phyloP scores from a whole-genome alignment of 768 basidiomycete genomes.

The Boletus patriciae region DNA sequence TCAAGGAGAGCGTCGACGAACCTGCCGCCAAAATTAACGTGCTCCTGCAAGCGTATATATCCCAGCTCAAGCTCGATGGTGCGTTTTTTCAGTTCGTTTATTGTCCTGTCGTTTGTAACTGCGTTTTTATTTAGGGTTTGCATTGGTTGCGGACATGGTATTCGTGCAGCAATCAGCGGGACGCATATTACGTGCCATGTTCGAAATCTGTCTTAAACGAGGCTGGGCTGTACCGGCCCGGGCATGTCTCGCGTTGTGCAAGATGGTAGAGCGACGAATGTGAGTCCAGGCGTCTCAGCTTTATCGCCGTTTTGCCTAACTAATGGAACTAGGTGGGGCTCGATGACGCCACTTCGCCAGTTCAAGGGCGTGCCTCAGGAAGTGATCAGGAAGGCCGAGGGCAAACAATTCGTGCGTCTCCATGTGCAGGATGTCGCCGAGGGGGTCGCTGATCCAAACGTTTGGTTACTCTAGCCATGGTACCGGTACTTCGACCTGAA shows the following conservation, averaged over 20 bases:
- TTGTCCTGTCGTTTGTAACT: background rate
- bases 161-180: constrained; percentile 98
- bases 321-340: constrained; percentile 73
- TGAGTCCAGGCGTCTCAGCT: constrained; percentile 33
- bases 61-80: constrained; percentile 88
- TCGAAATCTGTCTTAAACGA: constrained; percentile 95
- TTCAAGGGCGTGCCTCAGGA: constrained; percentile 90
- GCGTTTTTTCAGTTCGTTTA: constrained; percentile 2
- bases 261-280: constrained; percentile 92
- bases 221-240: constrained; percentile 97
- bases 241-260: constrained; percentile 89
- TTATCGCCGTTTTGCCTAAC: background rate
- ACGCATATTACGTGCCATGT: constrained; percentile 93
- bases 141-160: constrained; percentile 89
- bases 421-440: background rate
- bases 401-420: constrained; percentile 88
- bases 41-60: constrained; percentile 91
- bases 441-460: background rate
- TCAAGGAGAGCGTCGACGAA: constrained; percentile 96
- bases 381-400: constrained; percentile 86
- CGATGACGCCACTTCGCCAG: constrained; percentile 96
- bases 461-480: constrained; percentile 63
- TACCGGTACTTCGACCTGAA: constrained; percentile 93
- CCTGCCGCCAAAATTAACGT: constrained; percentile 98
- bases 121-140: constrained; percentile 53